Percentiles rank a stretch among this genome's conserved stretches.
Conservation (phyloP, 768 basidiomycete genomes). For the Kwoniella shandongensis region DNA sequence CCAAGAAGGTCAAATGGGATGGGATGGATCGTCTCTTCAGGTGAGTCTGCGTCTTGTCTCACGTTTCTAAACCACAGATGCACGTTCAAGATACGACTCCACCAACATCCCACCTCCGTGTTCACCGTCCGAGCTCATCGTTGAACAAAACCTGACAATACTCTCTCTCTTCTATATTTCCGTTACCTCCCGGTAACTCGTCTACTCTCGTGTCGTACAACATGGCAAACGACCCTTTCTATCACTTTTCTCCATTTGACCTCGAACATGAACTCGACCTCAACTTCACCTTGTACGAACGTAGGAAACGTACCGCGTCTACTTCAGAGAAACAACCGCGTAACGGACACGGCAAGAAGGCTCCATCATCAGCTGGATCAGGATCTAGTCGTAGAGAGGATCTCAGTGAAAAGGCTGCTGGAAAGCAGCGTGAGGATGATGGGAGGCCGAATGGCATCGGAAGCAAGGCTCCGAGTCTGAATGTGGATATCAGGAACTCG, state of each 20-base stretch:
- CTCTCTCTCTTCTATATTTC: too few species aligned
- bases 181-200: too few species aligned
- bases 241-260: not conserved
- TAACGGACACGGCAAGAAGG: constrained; percentile 2
- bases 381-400: constrained; percentile 4
- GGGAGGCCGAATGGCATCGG: not conserved
- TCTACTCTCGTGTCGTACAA: not conserved
- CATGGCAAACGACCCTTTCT: too few species aligned
- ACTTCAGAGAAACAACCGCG: constrained; percentile 14
- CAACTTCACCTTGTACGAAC: not conserved
- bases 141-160: too few species aligned
- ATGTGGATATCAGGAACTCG: constrained; percentile 43
- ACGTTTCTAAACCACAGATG: too few species aligned
- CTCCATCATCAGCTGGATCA: constrained; percentile 7
- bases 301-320: constrained; percentile 21
- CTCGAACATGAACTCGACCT: not conserved
- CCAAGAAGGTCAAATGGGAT: not conserved
- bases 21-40: constrained; percentile 28
- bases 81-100: too few species aligned
- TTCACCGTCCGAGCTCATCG: too few species aligned
- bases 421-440: not conserved
- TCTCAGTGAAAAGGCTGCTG: not conserved
- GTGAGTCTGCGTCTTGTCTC: constrained; percentile 3
- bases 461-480: constrained; percentile 30
- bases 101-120: too few species aligned